phyloP scores from a whole-genome alignment of 495 filamentous ascomycete species.

The Podospora tetraspora region DNA sequence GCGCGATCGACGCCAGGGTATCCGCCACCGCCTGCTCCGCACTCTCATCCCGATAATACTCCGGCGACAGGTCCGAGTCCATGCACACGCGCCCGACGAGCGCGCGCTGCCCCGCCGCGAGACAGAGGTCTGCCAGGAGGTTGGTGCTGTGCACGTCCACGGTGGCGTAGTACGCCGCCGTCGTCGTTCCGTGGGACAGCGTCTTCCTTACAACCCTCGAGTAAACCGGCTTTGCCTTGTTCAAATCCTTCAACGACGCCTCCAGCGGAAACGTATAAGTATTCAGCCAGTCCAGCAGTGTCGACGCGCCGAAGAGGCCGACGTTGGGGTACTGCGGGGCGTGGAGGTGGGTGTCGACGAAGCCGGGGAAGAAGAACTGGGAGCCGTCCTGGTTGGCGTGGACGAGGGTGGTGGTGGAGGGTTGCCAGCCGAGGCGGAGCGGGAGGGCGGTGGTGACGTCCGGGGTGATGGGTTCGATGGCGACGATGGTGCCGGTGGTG shows the following conservation, averaged over 20 bases:
- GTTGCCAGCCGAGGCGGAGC: constrained; percentile 33
- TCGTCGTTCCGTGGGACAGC: constrained; percentile 87
- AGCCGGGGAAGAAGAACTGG: constrained; percentile 90
- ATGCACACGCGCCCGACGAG: constrained; percentile 91
- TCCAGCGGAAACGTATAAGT: constrained; percentile 95
- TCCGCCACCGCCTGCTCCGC: constrained; percentile 50
- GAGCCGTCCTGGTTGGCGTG: constrained; percentile 28
- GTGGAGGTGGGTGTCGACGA: constrained; percentile 94
- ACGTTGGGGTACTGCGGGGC: constrained; percentile 90
- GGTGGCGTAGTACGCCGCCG: constrained; percentile 87
- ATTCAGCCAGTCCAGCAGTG: constrained; percentile 85
- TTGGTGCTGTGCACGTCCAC: constrained; percentile 77
- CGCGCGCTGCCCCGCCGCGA: constrained; percentile 72
- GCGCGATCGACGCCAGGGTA: constrained; percentile 57
- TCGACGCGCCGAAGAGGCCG: constrained; percentile 85
- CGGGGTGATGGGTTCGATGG: constrained; percentile 39
- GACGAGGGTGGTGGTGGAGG: constrained; percentile 26
- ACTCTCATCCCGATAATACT: constrained; percentile 67
- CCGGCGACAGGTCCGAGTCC: constrained; percentile 63
- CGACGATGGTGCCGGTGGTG: constrained; percentile 58
- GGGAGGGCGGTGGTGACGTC: constrained; percentile 23
- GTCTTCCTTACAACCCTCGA: no score
- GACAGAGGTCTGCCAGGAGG: constrained; percentile 76
- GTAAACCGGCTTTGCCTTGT: no score
- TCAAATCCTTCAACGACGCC: no score